phyloP scores from a whole-genome alignment of 2,329 filamentous ascomycete genomes.

The Dactylellina parvicollis region DNA sequence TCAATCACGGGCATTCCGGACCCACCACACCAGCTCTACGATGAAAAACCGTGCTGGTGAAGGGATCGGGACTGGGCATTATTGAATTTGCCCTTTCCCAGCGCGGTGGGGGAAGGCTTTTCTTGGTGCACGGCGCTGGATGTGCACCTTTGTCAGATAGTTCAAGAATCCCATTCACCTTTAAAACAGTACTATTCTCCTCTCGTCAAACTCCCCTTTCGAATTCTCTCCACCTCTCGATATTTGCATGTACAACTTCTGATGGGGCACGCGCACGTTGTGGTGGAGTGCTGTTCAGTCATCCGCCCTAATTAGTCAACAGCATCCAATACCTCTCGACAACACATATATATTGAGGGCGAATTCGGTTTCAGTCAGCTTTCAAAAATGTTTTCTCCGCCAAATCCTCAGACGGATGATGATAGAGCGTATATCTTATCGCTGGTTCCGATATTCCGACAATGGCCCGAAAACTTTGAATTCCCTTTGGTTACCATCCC shows the following conservation, averaged over 20 bases:
- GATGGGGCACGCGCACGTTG: too few species aligned
- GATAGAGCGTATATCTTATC: constrained; percentile 33
- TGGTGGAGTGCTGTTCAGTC: not conserved
- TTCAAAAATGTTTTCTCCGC: constrained; percentile 16
- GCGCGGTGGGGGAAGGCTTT: not conserved
- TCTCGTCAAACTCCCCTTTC: not conserved
- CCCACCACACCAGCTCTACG: not conserved
- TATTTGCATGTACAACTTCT: not conserved
- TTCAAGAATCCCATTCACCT: not conserved
- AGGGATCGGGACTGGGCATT: not conserved
- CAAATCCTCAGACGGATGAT: constrained; percentile 26
- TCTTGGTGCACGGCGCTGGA: not conserved
- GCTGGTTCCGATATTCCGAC: constrained; percentile 11
- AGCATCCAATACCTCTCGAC: not conserved
- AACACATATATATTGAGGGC: not conserved
- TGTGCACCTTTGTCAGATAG: not conserved
- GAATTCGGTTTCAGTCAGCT: not conserved
- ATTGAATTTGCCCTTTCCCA: not conserved
- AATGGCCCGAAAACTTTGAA: constrained; percentile 29
- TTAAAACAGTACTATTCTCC: not conserved
- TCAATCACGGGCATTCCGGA: not conserved
- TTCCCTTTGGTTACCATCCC: constrained; percentile 28
- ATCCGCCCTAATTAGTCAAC: not conserved
- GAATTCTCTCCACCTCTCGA: not conserved
- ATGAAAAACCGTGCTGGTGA: not conserved